Conservation (phyloP, 1,139 yeast species). For the Taiozyma onychis region DNA sequence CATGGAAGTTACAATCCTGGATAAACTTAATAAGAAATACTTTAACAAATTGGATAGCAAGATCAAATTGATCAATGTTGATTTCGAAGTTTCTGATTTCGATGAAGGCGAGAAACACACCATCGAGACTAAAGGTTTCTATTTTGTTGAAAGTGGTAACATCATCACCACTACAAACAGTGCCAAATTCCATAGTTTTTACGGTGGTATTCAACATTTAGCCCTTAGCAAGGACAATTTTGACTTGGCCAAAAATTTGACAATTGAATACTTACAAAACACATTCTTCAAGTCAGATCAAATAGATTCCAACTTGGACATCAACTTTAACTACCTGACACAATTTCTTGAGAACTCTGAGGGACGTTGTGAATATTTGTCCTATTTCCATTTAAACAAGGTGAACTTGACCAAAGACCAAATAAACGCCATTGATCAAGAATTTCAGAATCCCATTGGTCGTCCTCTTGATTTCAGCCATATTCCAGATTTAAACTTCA, state of each 20-base stretch:
- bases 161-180: constrained; percentile 58
- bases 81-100: constrained; percentile 26
- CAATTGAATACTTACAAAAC: constrained; percentile 37
- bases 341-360: constrained; percentile 25
- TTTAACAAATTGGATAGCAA: constrained; percentile 27
- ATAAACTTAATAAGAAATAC: constrained; percentile 20
- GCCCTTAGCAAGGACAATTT: constrained; percentile 40
- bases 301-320: constrained; percentile 14
- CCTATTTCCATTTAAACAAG: constrained; percentile 62
- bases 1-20: constrained; percentile 21
- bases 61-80: constrained; percentile 27
- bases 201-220: constrained; percentile 57
- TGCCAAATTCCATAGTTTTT: constrained; percentile 65
- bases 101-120: constrained; percentile 43
- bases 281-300: constrained; percentile 24
- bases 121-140: constrained; percentile 56
- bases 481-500: constrained; percentile 51
- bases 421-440: constrained; percentile 61
- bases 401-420: constrained; percentile 49
- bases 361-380: constrained; percentile 64
- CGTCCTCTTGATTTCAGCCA: constrained; percentile 51
- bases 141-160: constrained; percentile 67
- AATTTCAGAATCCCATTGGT: constrained; percentile 65
- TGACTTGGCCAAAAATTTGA: constrained; percentile 32
- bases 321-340: constrained; percentile 18